Conservation (phyloP, 1,284 basidiomycete species). For the Pyrrhoderma noxium region DNA sequence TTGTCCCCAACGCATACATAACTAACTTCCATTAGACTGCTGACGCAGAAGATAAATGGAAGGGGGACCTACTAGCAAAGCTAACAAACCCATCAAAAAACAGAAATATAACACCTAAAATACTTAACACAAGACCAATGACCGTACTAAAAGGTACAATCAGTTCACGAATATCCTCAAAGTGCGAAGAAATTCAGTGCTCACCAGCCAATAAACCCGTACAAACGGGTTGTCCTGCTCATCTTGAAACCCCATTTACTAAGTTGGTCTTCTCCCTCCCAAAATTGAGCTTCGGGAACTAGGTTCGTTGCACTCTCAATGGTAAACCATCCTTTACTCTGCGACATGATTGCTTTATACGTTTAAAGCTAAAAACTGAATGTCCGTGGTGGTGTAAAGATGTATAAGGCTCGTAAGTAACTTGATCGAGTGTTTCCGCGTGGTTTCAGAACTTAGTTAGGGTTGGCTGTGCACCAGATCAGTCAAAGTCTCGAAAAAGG, state of each 20-base stretch:
- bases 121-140: constrained; percentile 70
- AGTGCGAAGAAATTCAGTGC: not conserved
- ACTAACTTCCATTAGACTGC: constrained; percentile 34
- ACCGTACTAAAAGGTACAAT: constrained; percentile 41
- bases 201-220: constrained; percentile 79
- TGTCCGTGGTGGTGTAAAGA: not conserved
- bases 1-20: constrained; percentile 77
- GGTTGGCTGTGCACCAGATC: not conserved
- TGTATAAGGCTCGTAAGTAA: not conserved
- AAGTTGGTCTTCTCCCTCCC: constrained; percentile 89
- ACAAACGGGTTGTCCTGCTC: constrained; percentile 71
- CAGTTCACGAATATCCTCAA: constrained; percentile 1
- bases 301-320: constrained; percentile 74
- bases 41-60: not conserved
- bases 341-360: constrained; percentile 67
- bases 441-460: no score
- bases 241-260: constrained; percentile 54
- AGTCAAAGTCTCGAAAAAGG: not conserved
- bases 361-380: not conserved
- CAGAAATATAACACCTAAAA: constrained; percentile 76
- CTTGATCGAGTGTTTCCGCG: no score
- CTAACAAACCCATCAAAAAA: constrained; percentile 63
- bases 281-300: constrained; percentile 94
- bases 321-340: constrained; percentile 75
- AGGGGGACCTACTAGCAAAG: constrained; percentile 68